These are phyloP conservation scores for Typha latifolia DNA, from an alignment of 176 grass and related monocot species.

Conservation along the genomic window DNA sequence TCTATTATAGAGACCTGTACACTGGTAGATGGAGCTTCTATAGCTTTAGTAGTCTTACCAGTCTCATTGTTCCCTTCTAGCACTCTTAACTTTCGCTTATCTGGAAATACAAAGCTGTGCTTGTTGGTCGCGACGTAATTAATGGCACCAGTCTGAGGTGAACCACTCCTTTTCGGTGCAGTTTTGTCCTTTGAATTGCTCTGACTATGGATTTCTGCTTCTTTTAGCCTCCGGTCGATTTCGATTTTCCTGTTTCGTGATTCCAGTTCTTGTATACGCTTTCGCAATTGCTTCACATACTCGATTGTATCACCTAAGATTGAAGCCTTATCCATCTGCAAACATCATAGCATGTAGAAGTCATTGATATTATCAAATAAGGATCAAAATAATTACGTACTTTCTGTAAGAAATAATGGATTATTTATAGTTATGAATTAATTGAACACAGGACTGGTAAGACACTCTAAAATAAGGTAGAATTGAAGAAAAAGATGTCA, in stretches of 20 bases:
- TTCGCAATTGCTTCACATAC: constrained; percentile 74
- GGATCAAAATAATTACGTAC: background rate
- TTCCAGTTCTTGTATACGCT: constrained; percentile 69
- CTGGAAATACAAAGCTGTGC: background rate
- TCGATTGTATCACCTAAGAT: constrained; percentile 81
- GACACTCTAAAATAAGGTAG: too few species aligned
- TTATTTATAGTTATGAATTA: too few species aligned
- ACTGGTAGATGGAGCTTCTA: constrained; percentile 7
- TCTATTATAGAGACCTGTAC: constrained; percentile 71
- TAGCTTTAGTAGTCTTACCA: background rate
- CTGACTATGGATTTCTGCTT: background rate
- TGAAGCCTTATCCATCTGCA: constrained; percentile 79
- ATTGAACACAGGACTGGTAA: too few species aligned
- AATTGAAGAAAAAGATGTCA: too few species aligned
- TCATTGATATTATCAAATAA: background rate
- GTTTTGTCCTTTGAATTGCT: background rate
- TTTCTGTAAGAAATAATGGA: too few species aligned
- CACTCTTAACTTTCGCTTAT: constrained; percentile 17
- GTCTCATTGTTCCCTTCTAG: constrained; percentile 18
- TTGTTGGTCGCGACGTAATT: background rate
- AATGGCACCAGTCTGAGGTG: background rate
- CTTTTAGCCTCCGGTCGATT: constrained; percentile 6
- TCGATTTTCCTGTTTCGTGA: constrained; percentile 24
- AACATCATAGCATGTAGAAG: background rate
- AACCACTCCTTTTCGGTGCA: background rate